phyloP scores from a whole-genome alignment of 495 filamentous ascomycete genomes.

The Talaromyces thailandensis region DNA sequence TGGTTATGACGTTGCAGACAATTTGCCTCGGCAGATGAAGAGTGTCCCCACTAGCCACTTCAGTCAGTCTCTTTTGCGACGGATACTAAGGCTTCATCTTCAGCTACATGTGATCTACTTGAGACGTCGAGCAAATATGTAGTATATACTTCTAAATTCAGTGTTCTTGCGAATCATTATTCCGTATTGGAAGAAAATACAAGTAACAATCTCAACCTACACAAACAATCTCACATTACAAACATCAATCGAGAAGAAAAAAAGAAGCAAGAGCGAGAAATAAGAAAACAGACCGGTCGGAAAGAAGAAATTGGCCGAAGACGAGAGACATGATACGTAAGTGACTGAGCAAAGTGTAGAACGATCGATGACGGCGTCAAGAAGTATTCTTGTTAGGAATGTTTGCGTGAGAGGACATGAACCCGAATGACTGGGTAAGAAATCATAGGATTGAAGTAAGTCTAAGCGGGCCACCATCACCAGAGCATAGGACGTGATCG shows the following conservation, averaged over 20 bases:
- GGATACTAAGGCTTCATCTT: neutral
- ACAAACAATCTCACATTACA: conserved; percentile 15
- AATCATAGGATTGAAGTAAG: neutral
- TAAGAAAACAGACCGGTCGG: conserved; percentile 8
- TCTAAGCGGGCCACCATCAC: neutral
- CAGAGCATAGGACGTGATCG: neutral
- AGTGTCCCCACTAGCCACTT: neutral
- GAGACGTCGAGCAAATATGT: neutral
- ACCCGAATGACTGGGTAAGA: neutral
- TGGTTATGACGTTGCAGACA: conserved; percentile 6
- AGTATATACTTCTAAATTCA: neutral
- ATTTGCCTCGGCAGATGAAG: neutral
- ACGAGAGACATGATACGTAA: conserved; percentile 8
- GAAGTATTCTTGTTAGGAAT: neutral
- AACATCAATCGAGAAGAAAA: conserved; percentile 5
- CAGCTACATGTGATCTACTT: neutral
- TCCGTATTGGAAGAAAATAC: conserved; percentile 27
- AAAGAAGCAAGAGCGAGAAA: conserved; percentile 12
- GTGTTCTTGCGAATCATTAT: conserved; percentile 29
- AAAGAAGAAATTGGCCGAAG: conserved; percentile 13
- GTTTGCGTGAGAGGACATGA: neutral
- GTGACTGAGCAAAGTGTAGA: conserved; percentile 23
- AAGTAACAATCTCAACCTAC: conserved; percentile 33
- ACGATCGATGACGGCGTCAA: conserved; percentile 8
- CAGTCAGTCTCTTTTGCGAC: neutral